Base-by-base conservation (phyloP, 2,329 filamentous ascomycete genomes). In the Aspergillus luchuensis region DNA sequence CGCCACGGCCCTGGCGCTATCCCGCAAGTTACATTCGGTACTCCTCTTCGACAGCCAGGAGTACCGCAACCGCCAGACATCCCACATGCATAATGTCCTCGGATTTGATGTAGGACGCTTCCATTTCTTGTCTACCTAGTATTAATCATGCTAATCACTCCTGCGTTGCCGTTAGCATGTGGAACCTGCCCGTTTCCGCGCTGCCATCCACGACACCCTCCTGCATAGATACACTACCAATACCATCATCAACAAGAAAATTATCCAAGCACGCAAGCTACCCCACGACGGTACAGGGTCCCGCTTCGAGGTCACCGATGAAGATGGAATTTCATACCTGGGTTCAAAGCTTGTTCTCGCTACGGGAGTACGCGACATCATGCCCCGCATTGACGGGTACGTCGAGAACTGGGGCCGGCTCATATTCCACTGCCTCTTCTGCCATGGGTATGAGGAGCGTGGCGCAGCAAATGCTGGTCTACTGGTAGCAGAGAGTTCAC, bases 71-170 rank as follows among this genome's bases (percentile, higher is more conserved):
- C 76, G 55, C 0, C 72, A 76, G 0, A 85, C 84, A 0, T 71
- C 82, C n/a, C 80, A 84, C 62, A 81, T 85, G 77, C 84, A 86
- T 69, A 84, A 86, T 64, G 80, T 86, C 0, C 67, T 85, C 5
- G 83, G 83, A 10, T 48, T 48, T 11, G 45, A 48, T 48, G 45
- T 48, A 21, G 6, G 19, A 15, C 4, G 10, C 4, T 21, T 45
- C 15, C 8, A 0, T 6, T 11, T 17, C 15, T 45, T 13, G 4
- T 4, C 33, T 36, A 13, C 10, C 11, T 0, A 15, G 5, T 1
- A 13, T 15, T 0, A 0, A 36, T 13, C 2, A 36, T 36, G 30
- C 11, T 36, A 36, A 36, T 13, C 13, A 36, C 33, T 13, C 10
- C 21, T 30, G 41, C 41, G 7, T 45, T 8, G 1, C 3, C 61